Conservation (phyloP, 495 filamentous ascomycete species). For the Schizothecium vesticola region DNA sequence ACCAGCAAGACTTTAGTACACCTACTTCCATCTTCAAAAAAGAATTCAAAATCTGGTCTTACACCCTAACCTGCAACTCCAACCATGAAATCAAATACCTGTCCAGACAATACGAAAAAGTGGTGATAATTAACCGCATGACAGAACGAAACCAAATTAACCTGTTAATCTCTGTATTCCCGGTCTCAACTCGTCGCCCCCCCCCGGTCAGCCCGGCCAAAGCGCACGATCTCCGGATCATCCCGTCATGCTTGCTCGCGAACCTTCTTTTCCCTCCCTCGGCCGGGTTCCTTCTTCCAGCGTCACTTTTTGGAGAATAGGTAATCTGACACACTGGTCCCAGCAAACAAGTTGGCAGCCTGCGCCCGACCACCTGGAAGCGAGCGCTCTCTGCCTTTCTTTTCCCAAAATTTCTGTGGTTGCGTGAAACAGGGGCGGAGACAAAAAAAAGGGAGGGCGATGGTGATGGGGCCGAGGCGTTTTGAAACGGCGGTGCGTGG, state of each 20-base stretch:
- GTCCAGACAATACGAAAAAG: background rate
- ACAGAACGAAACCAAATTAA: background rate
- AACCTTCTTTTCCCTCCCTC: background rate
- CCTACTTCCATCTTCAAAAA: no score
- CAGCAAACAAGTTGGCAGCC: background rate
- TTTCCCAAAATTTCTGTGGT: background rate
- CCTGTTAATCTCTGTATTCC: background rate
- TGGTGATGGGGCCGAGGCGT: background rate
- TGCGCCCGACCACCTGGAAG: background rate
- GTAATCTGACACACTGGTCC: background rate
- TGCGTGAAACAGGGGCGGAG: background rate
- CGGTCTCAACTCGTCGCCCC: background rate
- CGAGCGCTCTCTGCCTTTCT: background rate
- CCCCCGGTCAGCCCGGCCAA: background rate
- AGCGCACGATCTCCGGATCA: background rate
- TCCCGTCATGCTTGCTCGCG: background rate
- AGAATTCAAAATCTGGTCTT: no score
- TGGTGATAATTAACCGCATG: background rate
- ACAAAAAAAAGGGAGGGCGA: background rate
- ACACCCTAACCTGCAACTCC: no score
- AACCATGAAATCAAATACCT: background rate
- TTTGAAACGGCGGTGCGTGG: slow-evolving; percentile 3
- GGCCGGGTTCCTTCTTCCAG: background rate
- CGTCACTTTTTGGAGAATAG: background rate
- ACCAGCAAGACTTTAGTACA: no score